These are phyloP conservation scores for Rhodosporidiobolus odoratus DNA, from an alignment of 768 basidiomycete species.

Conservation along the genomic window DNA sequence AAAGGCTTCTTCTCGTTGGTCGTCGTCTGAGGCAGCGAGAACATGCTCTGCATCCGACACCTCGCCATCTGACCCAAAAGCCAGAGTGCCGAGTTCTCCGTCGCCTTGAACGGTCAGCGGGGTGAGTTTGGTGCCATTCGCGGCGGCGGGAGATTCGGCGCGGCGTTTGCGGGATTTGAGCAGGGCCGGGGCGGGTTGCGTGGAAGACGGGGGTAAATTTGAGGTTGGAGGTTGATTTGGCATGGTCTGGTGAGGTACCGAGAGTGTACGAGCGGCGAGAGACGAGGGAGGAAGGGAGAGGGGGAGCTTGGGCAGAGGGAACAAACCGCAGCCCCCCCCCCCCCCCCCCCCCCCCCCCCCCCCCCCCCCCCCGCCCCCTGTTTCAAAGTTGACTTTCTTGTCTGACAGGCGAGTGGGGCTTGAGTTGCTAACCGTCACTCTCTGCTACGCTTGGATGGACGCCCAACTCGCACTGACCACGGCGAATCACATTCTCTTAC, in stretches of 20 bases:
- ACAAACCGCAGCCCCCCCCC: neutral
- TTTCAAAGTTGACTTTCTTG: too few species aligned
- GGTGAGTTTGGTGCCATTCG: neutral
- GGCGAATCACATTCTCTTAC: too few species aligned
- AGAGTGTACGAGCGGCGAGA: too few species aligned
- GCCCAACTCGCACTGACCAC: too few species aligned
- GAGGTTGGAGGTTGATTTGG: neutral
- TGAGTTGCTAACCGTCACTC: too few species aligned
- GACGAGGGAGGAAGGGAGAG: too few species aligned
- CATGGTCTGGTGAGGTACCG: too few species aligned
- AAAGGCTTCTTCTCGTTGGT: constrained; percentile 21
- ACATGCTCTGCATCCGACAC: constrained; percentile 25
- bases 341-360: neutral
- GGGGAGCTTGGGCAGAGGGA: too few species aligned
- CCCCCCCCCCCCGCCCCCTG: neutral
- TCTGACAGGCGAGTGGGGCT: too few species aligned
- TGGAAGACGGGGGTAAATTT: neutral
- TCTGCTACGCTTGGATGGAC: too few species aligned
- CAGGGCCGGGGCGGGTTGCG: too few species aligned
- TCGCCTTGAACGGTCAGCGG: neutral
- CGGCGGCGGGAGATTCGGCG: constrained; percentile 1
- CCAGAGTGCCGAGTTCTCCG: constrained; percentile 26
- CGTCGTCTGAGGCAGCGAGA: neutral
- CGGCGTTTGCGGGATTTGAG: constrained; percentile 19
- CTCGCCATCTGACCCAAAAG: constrained; percentile 36